Evolutionary conservation across 805 yeast species (phyloP), one percentile per base, ranked within the genome.

Genomic region (Barnettozyma californica): DNA sequence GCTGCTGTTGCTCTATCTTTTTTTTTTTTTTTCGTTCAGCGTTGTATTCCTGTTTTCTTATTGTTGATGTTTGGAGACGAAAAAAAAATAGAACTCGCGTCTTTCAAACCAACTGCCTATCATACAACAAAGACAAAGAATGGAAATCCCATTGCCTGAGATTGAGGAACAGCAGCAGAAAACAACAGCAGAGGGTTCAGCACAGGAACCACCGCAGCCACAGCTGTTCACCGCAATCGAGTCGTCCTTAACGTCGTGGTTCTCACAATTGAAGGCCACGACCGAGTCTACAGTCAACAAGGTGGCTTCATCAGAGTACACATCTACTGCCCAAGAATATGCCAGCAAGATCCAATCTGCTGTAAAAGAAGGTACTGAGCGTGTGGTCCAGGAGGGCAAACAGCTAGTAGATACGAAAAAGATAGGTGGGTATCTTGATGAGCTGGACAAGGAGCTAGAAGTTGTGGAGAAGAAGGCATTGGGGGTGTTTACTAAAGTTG

Each of bases 371-470:
- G 51, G 70, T 48, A 54, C 70, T 19, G 56, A 59, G 25, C 41
- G 41, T 9, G 68, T 60, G 21, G 56, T 71, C 14, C 70, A 71
- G 18, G 54, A 68, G 9, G 67, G 70, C 6, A 69, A 63, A 6
- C 62, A 62, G 31, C 46, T 71, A 16, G 53, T 45, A 10, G 62
- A 65, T 43, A 51, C 57, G 6, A 51, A 50, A 44, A 57, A 71
- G 53, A 82, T 90, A 8, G 88, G 85, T 55, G 74, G 73, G 41
- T 79, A 77, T 45, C 69, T 90, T 44, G 91, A 87, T 53, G 76
- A 78, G 8, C 72, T 91, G 51, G 97, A 90, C 63, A 68, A 77
- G 53, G 83, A 81, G 55, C 70, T 91, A 41, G 96, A 87, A 56
- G 71, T 72, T 46, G 81, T 88, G 8, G 97, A 91, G 62, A 77